Base-by-base conservation (phyloP, 495 filamentous ascomycete genomes). In the Penicillium steckii region DNA sequence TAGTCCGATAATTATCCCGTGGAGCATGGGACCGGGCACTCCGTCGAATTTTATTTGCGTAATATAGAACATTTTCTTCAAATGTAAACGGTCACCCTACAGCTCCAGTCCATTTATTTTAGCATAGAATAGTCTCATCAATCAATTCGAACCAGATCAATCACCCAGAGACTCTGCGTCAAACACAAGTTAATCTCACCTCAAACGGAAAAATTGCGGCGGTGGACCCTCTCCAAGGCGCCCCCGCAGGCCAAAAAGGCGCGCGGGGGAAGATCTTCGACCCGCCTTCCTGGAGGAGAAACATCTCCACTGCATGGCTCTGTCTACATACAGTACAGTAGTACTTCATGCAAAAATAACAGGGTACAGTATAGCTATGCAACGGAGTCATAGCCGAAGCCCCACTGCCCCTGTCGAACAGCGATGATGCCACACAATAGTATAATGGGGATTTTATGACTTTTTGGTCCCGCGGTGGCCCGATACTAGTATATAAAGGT, bases 121-220 rank as follows among this genome's bases (percentile, higher is more conserved):
- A n/a, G n/a, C n/a, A n/a, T n/a, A n/a, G n/a, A 35, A 38, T 35
- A 13, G 32, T 35, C 42, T 21, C 50, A 24, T 27, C 27, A 46
- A 46, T 26, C 35, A 47, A 55, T 40, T 43, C 25, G 9, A 33
- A 17, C 21, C 32, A 35, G n/a, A n/a, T 13, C 32, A 10, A 35
- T 3, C 32, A 35, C 33, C 26, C 10, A 4, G 10, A 5, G 26
- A 4, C 10, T 4, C 26, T 27, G 26, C 26, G 15, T 17, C 23
- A 17, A 17, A 17, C 12, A 27, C 27, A 44, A 23, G 37, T 22
- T 35, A 18, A 21, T 37, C 33, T 6, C 33, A 17, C 13, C 15
- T 37, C 29, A 67, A 50, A 53, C 57, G 67, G 67, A 64, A 62
- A 70, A 67, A 63, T 61, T 55, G 50, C 50, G 50, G 61, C 44